phyloP scores from a whole-genome alignment of 2,329 filamentous ascomycete species.

The Beauveria sp. region DNA sequence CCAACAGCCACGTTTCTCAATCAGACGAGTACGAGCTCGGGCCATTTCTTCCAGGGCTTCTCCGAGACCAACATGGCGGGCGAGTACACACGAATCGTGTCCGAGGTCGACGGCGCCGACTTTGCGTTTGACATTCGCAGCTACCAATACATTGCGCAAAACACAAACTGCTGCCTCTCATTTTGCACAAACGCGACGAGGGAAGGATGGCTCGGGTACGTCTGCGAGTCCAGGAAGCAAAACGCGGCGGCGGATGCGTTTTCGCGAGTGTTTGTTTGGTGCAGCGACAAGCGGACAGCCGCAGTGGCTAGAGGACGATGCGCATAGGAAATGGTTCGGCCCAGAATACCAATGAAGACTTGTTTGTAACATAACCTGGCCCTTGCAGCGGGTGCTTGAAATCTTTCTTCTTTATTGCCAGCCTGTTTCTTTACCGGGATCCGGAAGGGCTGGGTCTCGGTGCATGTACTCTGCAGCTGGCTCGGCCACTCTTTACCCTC shows the following conservation, averaged over 20 bases:
- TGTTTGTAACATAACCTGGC: not conserved
- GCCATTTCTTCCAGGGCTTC: constrained; percentile 27
- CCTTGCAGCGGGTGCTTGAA: not conserved
- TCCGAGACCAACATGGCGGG: constrained; percentile 19
- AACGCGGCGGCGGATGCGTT: not conserved
- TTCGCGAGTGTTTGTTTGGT: constrained; percentile 5
- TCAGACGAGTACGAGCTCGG: constrained; percentile 13
- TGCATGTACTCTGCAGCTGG: not conserved
- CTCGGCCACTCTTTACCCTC: not conserved
- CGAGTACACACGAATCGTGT: constrained; percentile 17
- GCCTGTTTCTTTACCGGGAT: too few relatives aligned
- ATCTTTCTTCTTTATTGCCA: too few relatives aligned
- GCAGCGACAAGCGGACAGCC: constrained; percentile 1
- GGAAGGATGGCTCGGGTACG: constrained; percentile 17
- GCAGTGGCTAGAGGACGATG: not conserved
- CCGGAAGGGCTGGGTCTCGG: not conserved
- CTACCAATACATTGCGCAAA: constrained; percentile 18
- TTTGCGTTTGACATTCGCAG: constrained; percentile 16
- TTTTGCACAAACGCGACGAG: constrained; percentile 19
- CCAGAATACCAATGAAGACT: not conserved
- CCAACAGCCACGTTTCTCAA: constrained; percentile 17
- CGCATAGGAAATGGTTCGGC: not conserved
- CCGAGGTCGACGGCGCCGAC: constrained; percentile 19
- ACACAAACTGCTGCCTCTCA: constrained; percentile 18
- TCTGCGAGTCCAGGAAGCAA: constrained; percentile 17